phyloP scores from a whole-genome alignment of 2,329 filamentous ascomycete species.

The Trichoderma atrobrunneum region DNA sequence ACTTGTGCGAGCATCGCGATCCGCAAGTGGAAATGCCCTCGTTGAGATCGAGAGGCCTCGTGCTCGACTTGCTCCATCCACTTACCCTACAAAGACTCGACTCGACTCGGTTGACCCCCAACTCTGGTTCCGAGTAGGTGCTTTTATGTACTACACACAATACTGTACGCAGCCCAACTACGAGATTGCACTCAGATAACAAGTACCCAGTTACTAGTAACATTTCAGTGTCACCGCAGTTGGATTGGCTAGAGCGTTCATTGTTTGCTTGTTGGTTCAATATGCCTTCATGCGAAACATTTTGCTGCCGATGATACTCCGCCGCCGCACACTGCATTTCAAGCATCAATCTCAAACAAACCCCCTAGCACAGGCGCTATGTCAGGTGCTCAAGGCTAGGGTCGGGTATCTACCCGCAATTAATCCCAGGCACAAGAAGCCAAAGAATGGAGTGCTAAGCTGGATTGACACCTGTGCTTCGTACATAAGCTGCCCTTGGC shows the following conservation, averaged over 20 bases:
- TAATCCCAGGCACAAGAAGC: not conserved
- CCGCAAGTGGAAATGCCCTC: not conserved
- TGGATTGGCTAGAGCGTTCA: not conserved
- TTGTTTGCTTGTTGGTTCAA: not conserved
- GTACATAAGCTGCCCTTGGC: not conserved
- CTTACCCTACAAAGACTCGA: not conserved
- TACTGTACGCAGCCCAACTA: not conserved
- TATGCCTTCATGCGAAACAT: not conserved
- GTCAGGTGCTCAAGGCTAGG: slow-evolving; percentile 2
- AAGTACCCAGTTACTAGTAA: not conserved
- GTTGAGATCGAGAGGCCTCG: not conserved
- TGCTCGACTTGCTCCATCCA: not conserved
- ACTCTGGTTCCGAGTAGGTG: not conserved
- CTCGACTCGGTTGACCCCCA: not conserved
- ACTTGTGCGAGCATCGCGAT: not conserved
- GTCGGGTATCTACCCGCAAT: slow-evolving; percentile 17
- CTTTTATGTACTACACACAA: not conserved
- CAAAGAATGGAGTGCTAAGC: not conserved
- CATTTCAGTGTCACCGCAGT: not conserved
- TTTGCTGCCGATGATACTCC: not conserved
- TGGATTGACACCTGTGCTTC: not conserved
- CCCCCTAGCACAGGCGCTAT: slow-evolving; percentile 7
- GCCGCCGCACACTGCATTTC: not conserved
- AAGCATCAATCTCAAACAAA: not conserved
- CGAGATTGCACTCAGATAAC: not conserved